Percentiles rank a stretch among this genome's conserved stretches.
Conservation (phyloP, 2,329 filamentous ascomycete species). For the Colletotrichum magnum region DNA sequence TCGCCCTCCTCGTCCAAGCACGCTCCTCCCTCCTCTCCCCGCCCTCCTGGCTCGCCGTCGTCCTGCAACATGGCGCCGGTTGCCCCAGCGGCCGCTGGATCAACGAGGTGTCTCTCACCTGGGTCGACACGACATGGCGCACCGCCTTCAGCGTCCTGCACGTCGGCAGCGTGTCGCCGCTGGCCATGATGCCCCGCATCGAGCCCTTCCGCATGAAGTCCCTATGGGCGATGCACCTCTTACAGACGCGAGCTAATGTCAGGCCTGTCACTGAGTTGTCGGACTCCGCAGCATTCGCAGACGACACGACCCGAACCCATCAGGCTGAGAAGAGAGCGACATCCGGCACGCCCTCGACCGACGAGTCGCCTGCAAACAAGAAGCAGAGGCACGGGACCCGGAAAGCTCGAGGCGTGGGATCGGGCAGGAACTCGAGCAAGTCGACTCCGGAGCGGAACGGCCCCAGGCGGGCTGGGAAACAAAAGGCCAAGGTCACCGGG, state of each 20-base stretch:
- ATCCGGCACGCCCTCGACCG: background rate
- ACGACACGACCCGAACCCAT: background rate
- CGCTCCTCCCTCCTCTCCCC: background rate
- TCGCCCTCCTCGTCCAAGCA: background rate
- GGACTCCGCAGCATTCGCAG: background rate
- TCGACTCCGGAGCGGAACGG: background rate
- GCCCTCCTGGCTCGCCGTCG: background rate
- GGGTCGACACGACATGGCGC: slow-evolving; percentile 10
- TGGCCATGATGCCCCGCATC: background rate
- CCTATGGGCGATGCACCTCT: background rate
- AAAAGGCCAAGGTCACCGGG: background rate
- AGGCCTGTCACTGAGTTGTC: background rate
- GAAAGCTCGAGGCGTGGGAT: background rate
- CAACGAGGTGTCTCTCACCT: background rate
- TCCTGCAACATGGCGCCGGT: background rate
- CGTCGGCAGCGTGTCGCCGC: background rate
- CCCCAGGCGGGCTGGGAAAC: background rate
- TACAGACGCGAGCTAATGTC: too few species aligned
- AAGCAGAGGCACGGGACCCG: background rate
- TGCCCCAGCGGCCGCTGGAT: background rate
- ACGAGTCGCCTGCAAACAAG: background rate
- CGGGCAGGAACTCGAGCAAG: background rate
- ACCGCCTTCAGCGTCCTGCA: slow-evolving; percentile 7
- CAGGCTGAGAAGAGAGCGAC: background rate
- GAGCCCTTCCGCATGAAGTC: background rate